Evolutionary conservation across 306 rosid species (phyloP).

Genomic region (Begonia fuchsioides): DNA sequence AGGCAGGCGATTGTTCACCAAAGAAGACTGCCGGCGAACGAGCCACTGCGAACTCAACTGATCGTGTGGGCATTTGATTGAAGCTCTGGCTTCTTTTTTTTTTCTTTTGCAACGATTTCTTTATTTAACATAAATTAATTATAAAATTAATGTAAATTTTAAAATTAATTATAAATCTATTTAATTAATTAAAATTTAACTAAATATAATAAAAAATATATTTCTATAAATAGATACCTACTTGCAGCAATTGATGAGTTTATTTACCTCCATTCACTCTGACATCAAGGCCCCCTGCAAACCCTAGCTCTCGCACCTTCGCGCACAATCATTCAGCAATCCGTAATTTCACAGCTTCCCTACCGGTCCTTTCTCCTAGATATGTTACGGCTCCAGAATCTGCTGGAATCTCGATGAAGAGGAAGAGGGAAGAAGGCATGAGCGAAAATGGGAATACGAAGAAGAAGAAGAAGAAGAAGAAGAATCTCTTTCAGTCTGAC

Average conservation of each 20-base stretch:
- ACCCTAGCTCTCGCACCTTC: slow-evolving; percentile 4
- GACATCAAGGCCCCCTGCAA: slow-evolving; percentile 51
- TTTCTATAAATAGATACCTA: slow-evolving; percentile 20
- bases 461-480: slow-evolving; percentile 4
- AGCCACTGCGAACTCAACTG: no score
- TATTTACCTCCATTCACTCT: slow-evolving; percentile 45
- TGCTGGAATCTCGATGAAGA: not conserved
- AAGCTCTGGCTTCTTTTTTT: no score
- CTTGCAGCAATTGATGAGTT: slow-evolving; percentile 35
- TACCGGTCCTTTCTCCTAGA: not conserved
- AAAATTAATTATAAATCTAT: no score
- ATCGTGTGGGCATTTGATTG: no score
- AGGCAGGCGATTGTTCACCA: no score
- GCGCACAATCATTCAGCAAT: not conserved
- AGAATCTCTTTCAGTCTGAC: slow-evolving; percentile 9
- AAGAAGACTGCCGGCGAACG: no score
- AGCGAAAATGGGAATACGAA: not conserved
- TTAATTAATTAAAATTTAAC: no score
- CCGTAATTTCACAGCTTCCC: not conserved
- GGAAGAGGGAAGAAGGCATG: slow-evolving; percentile 2
- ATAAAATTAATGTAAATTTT: no score
- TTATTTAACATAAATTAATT: no score
- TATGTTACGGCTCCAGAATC: not conserved
- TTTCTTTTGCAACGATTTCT: no score
- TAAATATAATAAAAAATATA: no score